Evolutionary conservation across 2,329 filamentous ascomycete species (phyloP), one percentile per base, ranked within the genome.

Genomic region (Zymoseptoria crescenta): DNA sequence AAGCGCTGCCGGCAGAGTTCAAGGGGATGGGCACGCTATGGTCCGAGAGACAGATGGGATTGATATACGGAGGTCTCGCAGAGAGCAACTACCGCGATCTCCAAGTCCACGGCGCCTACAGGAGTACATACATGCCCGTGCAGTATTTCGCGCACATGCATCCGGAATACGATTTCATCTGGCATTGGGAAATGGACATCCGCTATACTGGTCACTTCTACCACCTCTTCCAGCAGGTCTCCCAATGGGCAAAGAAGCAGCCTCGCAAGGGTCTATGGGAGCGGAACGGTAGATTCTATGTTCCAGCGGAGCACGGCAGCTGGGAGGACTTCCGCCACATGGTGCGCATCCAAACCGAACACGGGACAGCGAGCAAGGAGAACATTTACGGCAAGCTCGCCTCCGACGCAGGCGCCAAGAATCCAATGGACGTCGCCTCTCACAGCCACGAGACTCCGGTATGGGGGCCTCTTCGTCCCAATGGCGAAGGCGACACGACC

Each of bases 161-260:
- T 73, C 88, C 89, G 1, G 91, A 96, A 72, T 96, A 92, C 70
- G 90, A 95, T 53, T 89, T 86, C 75, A 91, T 91, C 74, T 96
- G 91, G 91, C 89, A 96, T 65, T 95, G 91, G 89, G 91, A 96
- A 74, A 93, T 96, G 87, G 91, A 96, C 69, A 85, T 92, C 51
- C 86, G 91, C 29, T 96, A 95, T 73, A 94, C 88, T 0, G 91
- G 91, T 41, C 91, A 96, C 74, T 93, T 89, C 77, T 91, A 91
- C 73, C 87, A 92, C 69, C 80, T 93, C 13, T 86, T 93, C 63
- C 80, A 87, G 62, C 82, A 84, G 50, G 78, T 90, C 10, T 80
- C 80, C 13, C 76, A 79, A 52, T 93, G 88, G 85, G 83, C 86
- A 1, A 80, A 80, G 58, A 73, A 82, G 54, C 88, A 93, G 70